Evolutionary conservation across 495 filamentous ascomycete genomes (phyloP), one percentile per base, ranked within the genome.

Genomic region (Talaromyces adpressus): DNA sequence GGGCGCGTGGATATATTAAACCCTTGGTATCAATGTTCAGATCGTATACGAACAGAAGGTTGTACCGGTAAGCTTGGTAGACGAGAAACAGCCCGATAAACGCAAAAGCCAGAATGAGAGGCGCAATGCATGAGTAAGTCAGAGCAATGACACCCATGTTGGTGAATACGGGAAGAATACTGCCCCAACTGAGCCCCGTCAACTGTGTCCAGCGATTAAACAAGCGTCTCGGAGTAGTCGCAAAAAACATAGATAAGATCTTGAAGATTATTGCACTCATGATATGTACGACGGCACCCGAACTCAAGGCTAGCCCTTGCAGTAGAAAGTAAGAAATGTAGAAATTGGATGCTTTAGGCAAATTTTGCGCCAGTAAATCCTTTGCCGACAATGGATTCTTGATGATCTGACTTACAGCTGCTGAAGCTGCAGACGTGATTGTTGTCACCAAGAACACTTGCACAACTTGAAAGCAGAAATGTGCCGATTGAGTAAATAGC

Each of bases 291-390:
- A 97, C 75, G 3, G 88, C 81, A 60, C 86, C 77, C 0, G 90
- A 82, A 56, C 89, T 87, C 67, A 92, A 82, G 23, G 84, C 87
- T 52, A 96, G 72, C 45, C 92, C 92, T 70, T 96, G 91, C 22
- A 97, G 84, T 62, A 97, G 86, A 70, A 97, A 93, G 77, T 93
- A 97, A 1, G 89, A 88, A 47, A 96, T 89, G 75, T 94, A 97
- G 71, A 97, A 91, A 72, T 93, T 96, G 64, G 90, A 92, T 3
- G 89, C 84, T 66, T 87, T 89, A 4, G 92, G 92, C 2, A 97
- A 71, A 65, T 88, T 88, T 49, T 82, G 64, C 3, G 92, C 87
- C 27, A 97, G 78, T 11, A 96, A 79, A 27, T 74, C 79, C 4
- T 90, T 82, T 45, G 80, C 83, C 1, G 75, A 79, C 7, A 78